A percentile compares a stretch with the other conserved stretches of the same genome.
These are phyloP conservation scores for Paecilomyces sp. DNA, from an alignment of 2,329 filamentous ascomycete species.

Conservation along the genomic window DNA sequence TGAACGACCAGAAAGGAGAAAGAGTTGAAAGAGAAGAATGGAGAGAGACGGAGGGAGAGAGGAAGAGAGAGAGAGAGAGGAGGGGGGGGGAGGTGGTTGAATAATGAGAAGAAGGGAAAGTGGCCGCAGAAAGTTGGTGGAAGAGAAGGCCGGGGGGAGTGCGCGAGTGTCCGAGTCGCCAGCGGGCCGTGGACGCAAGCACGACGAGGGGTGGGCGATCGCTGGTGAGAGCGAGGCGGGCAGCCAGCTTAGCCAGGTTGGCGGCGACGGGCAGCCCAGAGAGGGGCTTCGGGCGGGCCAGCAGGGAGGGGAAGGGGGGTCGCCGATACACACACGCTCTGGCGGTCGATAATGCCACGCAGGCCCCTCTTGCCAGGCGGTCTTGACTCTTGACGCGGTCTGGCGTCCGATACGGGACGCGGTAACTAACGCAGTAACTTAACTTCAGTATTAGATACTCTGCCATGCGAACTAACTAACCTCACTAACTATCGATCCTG, in stretches of 20 bases:
- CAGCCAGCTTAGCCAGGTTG: not conserved
- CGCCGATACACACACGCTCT: not conserved
- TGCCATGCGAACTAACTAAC: too few relatives aligned
- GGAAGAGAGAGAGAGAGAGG: slow-evolving; percentile 8
- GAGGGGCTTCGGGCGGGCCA: not conserved
- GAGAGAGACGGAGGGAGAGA: slow-evolving; percentile 3
- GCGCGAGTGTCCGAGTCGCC: slow-evolving; percentile 10
- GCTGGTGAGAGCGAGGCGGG: slow-evolving; percentile 6
- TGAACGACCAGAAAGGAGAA: not conserved
- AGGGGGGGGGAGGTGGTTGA: slow-evolving; percentile 6
- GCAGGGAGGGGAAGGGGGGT: slow-evolving; percentile 1
- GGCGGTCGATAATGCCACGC: not conserved
- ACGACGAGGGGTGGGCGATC: slow-evolving; percentile 12
- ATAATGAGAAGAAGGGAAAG: slow-evolving; percentile 6
- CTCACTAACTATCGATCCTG: not conserved
- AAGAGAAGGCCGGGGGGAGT: slow-evolving; percentile 11
- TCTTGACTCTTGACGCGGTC: not conserved
- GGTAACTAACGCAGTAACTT: not conserved
- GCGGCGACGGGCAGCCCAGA: not conserved
- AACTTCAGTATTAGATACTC: too few relatives aligned
- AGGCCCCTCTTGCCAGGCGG: not conserved
- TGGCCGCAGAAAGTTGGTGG: slow-evolving; percentile 8
- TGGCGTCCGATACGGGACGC: not conserved
- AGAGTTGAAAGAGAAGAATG: slow-evolving; percentile 13
- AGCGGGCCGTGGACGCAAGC: slow-evolving; percentile 16